Percentiles rank a stretch among this genome's conserved stretches.
Conservation (phyloP, 2,329 filamentous ascomycete species). For the Chaetomiaceae sp. region DNA sequence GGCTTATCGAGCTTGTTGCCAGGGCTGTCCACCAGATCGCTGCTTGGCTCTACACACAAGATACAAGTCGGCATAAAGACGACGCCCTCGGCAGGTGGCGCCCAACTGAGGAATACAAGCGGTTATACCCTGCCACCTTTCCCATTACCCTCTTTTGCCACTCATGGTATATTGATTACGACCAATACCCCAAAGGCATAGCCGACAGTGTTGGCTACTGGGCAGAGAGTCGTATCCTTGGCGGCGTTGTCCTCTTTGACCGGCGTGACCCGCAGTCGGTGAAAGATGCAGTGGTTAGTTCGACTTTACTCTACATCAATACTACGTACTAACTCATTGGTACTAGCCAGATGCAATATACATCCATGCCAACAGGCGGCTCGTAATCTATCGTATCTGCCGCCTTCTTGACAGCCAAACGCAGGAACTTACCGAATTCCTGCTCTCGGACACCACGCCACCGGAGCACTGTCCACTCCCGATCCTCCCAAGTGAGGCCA, state of each 20-base stretch:
- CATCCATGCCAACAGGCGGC: not conserved
- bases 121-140: not conserved
- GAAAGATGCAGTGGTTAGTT: no score
- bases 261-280: not conserved
- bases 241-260: not conserved
- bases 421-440: constrained; percentile 1
- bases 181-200: not conserved
- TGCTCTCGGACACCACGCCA: not conserved
- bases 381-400: constrained; percentile 7
- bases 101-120: constrained; percentile 10
- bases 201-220: not conserved
- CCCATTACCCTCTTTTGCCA: constrained; percentile 28
- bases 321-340: no score
- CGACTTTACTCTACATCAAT: no score
- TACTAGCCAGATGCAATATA: not conserved
- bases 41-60: constrained; percentile 23
- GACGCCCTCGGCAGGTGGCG: constrained; percentile 24
- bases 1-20: constrained; percentile 32
- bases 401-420: constrained; percentile 10
- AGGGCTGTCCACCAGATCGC: constrained; percentile 30
- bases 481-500: not conserved
- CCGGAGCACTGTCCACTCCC: not conserved
- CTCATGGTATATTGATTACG: constrained; percentile 19
- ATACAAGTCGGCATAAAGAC: constrained; percentile 23
- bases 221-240: not conserved